These are phyloP conservation scores for Citrus australasica DNA, from an alignment of 345 rosid species.

Conservation along the genomic window DNA sequence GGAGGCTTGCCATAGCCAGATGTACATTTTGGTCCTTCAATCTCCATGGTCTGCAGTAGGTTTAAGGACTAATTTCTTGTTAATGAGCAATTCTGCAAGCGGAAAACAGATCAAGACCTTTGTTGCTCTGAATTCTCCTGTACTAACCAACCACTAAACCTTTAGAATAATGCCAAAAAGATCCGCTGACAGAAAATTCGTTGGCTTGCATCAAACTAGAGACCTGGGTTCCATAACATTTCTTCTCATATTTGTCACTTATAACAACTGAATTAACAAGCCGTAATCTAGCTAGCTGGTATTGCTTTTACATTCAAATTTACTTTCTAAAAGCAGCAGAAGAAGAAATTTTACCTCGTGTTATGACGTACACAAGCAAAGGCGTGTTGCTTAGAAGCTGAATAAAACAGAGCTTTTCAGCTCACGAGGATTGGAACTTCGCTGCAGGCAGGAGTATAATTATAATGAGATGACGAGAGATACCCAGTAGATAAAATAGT, in stretches of 20 bases:
- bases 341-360: slow-evolving; percentile 10
- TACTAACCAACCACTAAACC: neutral
- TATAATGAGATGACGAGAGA: neutral
- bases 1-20: slow-evolving; percentile 76
- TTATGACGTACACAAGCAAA: neutral
- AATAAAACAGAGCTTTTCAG: neutral
- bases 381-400: neutral
- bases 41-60: slow-evolving; percentile 44
- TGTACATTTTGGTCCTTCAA: slow-evolving; percentile 35
- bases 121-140: slow-evolving; percentile 4
- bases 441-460: neutral
- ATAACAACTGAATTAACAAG: neutral
- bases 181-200: neutral
- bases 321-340: neutral
- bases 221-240: neutral
- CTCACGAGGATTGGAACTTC: neutral
- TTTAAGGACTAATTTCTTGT: slow-evolving; percentile 12
- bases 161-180: neutral
- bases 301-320: neutral
- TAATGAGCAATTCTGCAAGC: slow-evolving; percentile 5
- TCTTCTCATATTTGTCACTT: neutral
- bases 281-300: neutral
- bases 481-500: neutral
- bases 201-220: neutral
- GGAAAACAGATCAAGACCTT: neutral